Conservation (phyloP, 306 rosid species). For the Gastrolobium villosum region DNA sequence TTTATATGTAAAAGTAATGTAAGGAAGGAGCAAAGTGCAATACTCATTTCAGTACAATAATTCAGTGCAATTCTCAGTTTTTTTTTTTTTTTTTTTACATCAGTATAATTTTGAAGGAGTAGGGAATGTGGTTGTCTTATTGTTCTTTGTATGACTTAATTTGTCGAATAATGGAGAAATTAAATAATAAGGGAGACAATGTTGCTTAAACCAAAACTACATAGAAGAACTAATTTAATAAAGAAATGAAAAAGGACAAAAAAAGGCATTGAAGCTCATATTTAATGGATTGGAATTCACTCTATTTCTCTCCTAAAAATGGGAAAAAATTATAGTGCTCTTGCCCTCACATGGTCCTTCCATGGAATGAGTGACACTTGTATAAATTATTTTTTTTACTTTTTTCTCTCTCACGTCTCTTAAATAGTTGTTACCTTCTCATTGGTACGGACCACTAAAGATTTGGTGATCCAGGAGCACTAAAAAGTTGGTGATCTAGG, state of each 20-base stretch:
- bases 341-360: too few relatives aligned
- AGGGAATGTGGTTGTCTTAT: not conserved
- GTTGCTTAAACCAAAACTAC: constrained; percentile 2
- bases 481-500: too few relatives aligned
- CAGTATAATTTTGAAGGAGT: not conserved
- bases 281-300: not conserved
- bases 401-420: too few relatives aligned
- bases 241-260: not conserved
- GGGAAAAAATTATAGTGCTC: too few relatives aligned
- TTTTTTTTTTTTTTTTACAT: not conserved
- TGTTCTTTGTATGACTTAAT: not conserved
- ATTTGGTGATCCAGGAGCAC: too few relatives aligned
- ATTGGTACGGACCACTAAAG: too few relatives aligned
- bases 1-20: not conserved
- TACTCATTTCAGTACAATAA: not conserved
- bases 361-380: too few relatives aligned
- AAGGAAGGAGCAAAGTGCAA: not conserved
- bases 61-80: not conserved
- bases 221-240: not conserved
- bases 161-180: not conserved
- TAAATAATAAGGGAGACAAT: not conserved
- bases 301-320: too few relatives aligned
- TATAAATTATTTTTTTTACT: too few relatives aligned
- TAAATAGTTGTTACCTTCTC: too few relatives aligned
- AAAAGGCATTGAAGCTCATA: not conserved